These are phyloP conservation scores for Asterophora lycoperdoides DNA, from an alignment of 768 basidiomycete species.

Conservation along the genomic window DNA sequence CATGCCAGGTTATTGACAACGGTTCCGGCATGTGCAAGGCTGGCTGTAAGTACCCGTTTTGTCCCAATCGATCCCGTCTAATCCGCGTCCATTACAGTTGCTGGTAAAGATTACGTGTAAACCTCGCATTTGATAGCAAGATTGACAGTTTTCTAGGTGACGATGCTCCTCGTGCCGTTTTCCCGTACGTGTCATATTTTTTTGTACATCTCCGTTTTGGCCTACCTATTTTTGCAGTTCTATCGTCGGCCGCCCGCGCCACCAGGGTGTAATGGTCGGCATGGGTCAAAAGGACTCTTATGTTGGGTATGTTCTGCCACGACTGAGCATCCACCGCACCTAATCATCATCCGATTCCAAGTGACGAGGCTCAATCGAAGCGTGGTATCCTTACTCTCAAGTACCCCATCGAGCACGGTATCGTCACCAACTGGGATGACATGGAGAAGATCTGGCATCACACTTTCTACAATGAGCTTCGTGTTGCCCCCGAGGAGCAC, in stretches of 20 bases:
- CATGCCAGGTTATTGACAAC: conserved; percentile 75
- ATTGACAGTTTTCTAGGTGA: conserved; percentile 52
- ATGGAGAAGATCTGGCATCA: conserved; percentile 99
- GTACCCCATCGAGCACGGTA: conserved; percentile 92
- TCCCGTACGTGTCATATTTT: conserved; percentile 66
- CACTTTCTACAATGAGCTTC: conserved; percentile 94
- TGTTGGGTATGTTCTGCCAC: conserved; percentile 62
- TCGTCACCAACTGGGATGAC: conserved; percentile 98
- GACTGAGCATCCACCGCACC: conserved; percentile 4
- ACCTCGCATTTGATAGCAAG: neutral
- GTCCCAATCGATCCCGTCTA: conserved; percentile 16
- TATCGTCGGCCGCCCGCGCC: conserved; percentile 92
- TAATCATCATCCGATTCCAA: conserved; percentile 26
- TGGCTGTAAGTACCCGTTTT: conserved; percentile 68
- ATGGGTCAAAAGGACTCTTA: conserved; percentile 98
- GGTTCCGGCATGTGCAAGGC: conserved; percentile 99
- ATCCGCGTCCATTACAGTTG: conserved; percentile 40
- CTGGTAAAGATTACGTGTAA: conserved; percentile 40
- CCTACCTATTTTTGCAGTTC: conserved; percentile 43
- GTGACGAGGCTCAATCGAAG: conserved; percentile 91
- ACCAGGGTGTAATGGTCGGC: conserved; percentile 95
- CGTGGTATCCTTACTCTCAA: conserved; percentile 92
- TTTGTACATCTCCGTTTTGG: neutral
- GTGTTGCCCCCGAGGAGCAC: conserved; percentile 91
- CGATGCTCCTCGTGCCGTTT: conserved; percentile 89